Conservation (phyloP, 2,329 filamentous ascomycete species). For the Nannizziopsis arthrosporioides region DNA sequence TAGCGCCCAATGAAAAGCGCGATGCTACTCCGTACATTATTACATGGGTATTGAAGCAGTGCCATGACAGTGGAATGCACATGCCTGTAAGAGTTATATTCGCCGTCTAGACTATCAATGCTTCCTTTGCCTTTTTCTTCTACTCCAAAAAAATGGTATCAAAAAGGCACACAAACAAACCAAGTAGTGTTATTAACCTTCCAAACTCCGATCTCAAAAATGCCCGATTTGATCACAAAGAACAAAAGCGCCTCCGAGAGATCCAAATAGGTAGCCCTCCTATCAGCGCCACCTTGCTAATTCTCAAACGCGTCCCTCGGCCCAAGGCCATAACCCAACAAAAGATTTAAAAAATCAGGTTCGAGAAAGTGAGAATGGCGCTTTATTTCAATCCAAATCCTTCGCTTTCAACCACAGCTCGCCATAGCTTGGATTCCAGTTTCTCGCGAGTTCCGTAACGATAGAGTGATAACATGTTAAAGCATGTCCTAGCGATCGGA, state of each 20-base stretch:
- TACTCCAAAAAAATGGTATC: not conserved
- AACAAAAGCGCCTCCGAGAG: not conserved
- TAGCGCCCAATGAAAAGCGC: too few relatives aligned
- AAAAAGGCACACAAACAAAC: not conserved
- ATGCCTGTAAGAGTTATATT: too few relatives aligned
- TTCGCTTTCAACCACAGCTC: conserved; percentile 77
- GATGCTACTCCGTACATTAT: too few relatives aligned
- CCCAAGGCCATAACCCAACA: not conserved
- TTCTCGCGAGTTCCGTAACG: conserved; percentile 55
- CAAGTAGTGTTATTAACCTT: not conserved
- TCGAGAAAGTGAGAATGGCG: not conserved
- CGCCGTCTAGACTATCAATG: too few relatives aligned
- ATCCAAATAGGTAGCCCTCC: too few relatives aligned
- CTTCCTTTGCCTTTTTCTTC: too few relatives aligned
- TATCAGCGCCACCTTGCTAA: too few relatives aligned
- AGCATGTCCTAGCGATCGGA: conserved; percentile 80
- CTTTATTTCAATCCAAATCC: conserved; percentile 75
- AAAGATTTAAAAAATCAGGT: not conserved
- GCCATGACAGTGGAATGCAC: too few relatives aligned
- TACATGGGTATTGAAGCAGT: too few relatives aligned
- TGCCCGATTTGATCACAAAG: not conserved
- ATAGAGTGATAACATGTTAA: conserved; percentile 72
- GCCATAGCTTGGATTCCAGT: conserved; percentile 64
- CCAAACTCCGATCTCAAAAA: too few relatives aligned
- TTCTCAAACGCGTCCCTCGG: too few relatives aligned